Base-by-base conservation (phyloP, 208 protist species). In the Crithidia thermophila region DNA sequence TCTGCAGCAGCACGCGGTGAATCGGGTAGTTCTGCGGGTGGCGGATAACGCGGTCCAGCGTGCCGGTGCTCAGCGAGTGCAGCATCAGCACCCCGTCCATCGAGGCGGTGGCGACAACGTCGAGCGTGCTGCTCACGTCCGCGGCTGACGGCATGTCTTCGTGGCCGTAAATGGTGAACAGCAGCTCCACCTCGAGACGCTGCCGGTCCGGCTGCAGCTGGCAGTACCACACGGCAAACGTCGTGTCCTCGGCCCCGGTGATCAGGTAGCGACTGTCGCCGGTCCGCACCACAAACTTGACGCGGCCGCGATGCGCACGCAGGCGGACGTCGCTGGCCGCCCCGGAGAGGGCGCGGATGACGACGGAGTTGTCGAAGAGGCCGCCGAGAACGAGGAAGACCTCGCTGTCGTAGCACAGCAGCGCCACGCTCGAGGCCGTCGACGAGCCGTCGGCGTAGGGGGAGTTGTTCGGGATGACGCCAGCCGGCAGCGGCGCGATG, bases 191-290 rank as follows among this genome's bases (percentile, higher is more conserved):
- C 37, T 79, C 67, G 21, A 94, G 73, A 61, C 75, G 79, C 18
- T 49, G 67, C 14, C 69, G 68, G n/a, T 67, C 56, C 5, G 61
- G 62, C 28, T 84, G 58, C 25, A 84, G 39, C 31, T 79, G 70
- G 65, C 86, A 93, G 23, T 61, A 74, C 91, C 91, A 98, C 18
- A 98, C 84, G 57, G 91, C 82, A 65, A 96, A 95, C 11, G 91
- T 98, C 0, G 94, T 97, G 71, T 98, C 94, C 82, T 93, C 82
- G 10, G 85, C 74, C 7, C 91, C 92, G 7, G 82, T 95, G 25
- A 96, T 88, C 49, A 98, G 62, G 74, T 87, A 93, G 45, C 72
- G 73, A 50, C 85, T 90, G 67, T 95, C 90, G 13, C 61, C 55
- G 46, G 81, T 94, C 43, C 77, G 69, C 8, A 84, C 80, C 10